Conservation (phyloP, 78 protist species). For the slime mould (Dictyostelium discoideum) region dicty_2.7 NC_007089.4:1286001-1286500, state of each 20-base stretch:
- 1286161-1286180: background rate
- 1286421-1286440: background rate
- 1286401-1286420: background rate
- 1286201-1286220: background rate
- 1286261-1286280: too few relatives aligned
- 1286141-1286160: background rate
- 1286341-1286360: too few relatives aligned
- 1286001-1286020: background rate
- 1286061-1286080: background rate
- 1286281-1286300: background rate
- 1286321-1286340: too few relatives aligned
- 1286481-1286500: background rate
- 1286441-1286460: background rate
- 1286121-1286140: background rate
- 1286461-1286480: background rate
- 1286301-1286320: too few relatives aligned
- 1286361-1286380: background rate
- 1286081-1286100: background rate
- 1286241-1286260: background rate
- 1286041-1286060: background rate
- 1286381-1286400: background rate
- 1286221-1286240: conserved; percentile 3
- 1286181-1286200: background rate
- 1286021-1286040: background rate
- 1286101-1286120: background rate